Evolutionary conservation across 2,329 filamentous ascomycete genomes (phyloP).

Genomic region (Magnaporthales sp.): DNA sequence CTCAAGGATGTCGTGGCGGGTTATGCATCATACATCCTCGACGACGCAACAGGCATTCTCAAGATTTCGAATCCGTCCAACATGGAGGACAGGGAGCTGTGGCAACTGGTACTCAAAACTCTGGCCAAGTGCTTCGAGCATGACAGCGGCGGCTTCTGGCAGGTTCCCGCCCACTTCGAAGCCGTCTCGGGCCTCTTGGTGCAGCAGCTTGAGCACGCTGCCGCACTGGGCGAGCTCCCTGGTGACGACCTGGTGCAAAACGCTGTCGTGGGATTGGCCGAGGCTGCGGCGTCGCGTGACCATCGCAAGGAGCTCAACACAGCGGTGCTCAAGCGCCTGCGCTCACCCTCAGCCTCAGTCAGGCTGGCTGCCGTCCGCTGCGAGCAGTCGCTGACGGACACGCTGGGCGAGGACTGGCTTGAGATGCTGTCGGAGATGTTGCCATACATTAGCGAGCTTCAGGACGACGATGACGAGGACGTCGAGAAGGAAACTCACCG

Average conservation of each 20-base stretch:
- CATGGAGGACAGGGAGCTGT: conserved; percentile 48
- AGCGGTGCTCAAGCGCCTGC: conserved; percentile 67
- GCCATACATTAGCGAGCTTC: conserved; percentile 87
- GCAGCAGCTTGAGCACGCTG: conserved; percentile 50
- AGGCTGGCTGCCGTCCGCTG: conserved; percentile 75
- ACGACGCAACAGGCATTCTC: conserved; percentile 61
- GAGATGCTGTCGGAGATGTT: conserved; percentile 88
- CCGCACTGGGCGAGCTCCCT: conserved; percentile 26
- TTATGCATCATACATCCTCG: conserved; percentile 79
- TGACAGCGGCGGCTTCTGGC: conserved; percentile 95
- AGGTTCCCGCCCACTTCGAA: conserved; percentile 78
- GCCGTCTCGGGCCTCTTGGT: conserved; percentile 63
- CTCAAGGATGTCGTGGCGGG: conserved; percentile 91
- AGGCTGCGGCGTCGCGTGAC: conserved; percentile 72
- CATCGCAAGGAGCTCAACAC: conserved; percentile 87
- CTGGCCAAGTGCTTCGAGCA: conserved; percentile 72
- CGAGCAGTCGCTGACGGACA: conserved; percentile 70
- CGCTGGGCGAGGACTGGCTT: conserved; percentile 89
- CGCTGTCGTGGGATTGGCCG: conserved; percentile 62
- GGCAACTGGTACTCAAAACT: conserved; percentile 61
- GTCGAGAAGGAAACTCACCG: conserved; percentile 83
- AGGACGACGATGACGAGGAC: conserved; percentile 91
- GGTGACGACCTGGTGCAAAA: conserved; percentile 49
- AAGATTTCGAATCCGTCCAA: conserved; percentile 23
- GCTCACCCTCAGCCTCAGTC: conserved; percentile 61